Base-by-base conservation (phyloP, 1,284 basidiomycete genomes). In the Austroboletus niveus region DNA sequence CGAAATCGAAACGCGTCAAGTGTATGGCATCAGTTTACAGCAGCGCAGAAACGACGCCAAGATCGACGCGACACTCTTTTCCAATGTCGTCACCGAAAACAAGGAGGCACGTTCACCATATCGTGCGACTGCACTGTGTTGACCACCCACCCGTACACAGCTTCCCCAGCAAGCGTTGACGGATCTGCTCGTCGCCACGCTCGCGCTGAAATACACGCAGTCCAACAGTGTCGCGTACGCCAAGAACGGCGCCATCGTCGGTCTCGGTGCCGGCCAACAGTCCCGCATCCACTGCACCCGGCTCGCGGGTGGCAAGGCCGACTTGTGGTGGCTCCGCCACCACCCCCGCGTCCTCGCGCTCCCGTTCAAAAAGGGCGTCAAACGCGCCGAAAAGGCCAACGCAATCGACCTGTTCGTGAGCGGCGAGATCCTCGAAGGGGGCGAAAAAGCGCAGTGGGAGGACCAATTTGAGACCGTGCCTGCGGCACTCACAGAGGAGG, bases 211-310 rank as follows among this genome's bases (percentile, higher is more conserved):
- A 73, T 99, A 98, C 79, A 99, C 96, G 0, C 97, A 99, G 72
- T 98, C 95, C 55, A 99, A 99, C 81, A 95, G 92, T 60, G 97
- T 99, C 48, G 92, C 95, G 47, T 99, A 98, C 72, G 94, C 96
- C 2, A 88, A 89, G 64, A 88, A 87, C 67, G 97, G 96, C 35
- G 86, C 94, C 32, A 89, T 98, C 68, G 84, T 99, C 64, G 97
- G 97, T 51, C 88, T 98, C 46, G 96, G 96, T 47, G 97, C 97
- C 0, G 96, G 97, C 14, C 96, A 99, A 71, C 97, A 99, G 72
- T 98, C 94, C 9, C 92, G 96, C 51, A 99, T 99, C 69, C 97
- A 99, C 78, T 99, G 97, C 75, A 99, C 96, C 20, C 90, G 97
- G 47, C 85, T 99, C 43, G 97, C 97, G 1, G 96, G 97, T 11